Base-by-base conservation (phyloP, 2,329 filamentous ascomycete species). In the Beauveria medogensis region DNA sequence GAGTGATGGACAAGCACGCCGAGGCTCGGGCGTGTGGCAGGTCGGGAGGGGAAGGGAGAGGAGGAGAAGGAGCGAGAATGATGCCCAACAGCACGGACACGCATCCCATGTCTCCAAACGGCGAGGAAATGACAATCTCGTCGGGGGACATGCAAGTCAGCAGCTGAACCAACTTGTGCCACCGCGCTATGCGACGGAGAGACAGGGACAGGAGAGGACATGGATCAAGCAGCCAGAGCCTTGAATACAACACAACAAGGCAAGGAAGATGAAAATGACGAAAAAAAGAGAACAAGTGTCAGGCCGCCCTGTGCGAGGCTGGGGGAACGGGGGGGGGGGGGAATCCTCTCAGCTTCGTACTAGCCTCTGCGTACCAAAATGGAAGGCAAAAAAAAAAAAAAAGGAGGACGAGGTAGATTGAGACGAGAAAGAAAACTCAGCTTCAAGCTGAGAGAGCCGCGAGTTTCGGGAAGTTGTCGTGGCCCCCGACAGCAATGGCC, bases 391-490 rank as follows among this genome's bases (percentile, higher is more conserved):
- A 34, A 24, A 2, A 34, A 34, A 14, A 10, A 34, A 34, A 28
- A 34, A 30, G 9, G 28, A 8, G 4, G 30, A 34, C 10, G 10
- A 34, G 10, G 30, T 34, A 12, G 3, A 12, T 34, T 34, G 10
- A 34, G 55, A n/a, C n/a, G n/a, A n/a, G 24, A 1, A 12, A 18
- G 5, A 24, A 30, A 10, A 50, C 56, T 52, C 56, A 52, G 34
- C 43, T 57, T 18, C 10, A 34, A 30, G 30, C 30, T 30, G 5
- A 50, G 24, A 30, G 12, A 12, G 56, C 20, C 26, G 18, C 14
- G 43, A n/a, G 16, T 52, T 44, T 59, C 56, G 18, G 47, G 56
- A 40, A 59, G 56, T 44, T 37, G 37, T n/a, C 56, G 22, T n/a
- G 48, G 34, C 37, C 56, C 56, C 56, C 24, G 40, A 51, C n/a